Conservation (phyloP, 106 monocot species). For the Phalaenopsis aphrodite region DNA sequence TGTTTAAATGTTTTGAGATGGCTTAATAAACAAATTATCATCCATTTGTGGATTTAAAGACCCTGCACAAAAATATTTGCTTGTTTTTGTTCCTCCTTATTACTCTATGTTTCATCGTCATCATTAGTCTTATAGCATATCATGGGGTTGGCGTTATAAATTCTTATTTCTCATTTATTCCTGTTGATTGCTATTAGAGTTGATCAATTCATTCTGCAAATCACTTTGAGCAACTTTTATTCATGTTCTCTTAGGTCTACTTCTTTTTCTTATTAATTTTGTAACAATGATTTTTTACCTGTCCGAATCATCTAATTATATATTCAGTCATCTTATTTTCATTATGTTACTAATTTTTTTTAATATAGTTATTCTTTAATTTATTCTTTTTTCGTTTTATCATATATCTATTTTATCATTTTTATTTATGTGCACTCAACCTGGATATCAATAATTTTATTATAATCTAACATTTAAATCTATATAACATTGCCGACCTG, state of each 20-base stretch:
- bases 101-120: neutral
- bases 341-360: neutral
- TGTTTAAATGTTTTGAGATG: neutral
- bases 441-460: neutral
- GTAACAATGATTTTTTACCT: neutral
- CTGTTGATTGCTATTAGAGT: neutral
- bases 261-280: neutral
- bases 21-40: neutral
- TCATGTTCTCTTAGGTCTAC: neutral
- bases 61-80: neutral
- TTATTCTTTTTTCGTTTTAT: neutral
- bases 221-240: neutral
- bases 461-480: neutral
- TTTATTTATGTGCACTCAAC: neutral
- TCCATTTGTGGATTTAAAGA: neutral
- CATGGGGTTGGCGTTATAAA: neutral
- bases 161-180: neutral
- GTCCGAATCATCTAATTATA: neutral
- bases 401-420: neutral
- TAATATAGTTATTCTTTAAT: neutral
- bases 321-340: neutral
- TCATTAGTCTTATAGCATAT: neutral
- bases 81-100: neutral
- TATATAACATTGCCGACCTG: neutral
- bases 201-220: neutral